Evolutionary conservation across 2,329 filamentous ascomycete species (phyloP), one percentile per base, ranked within the genome.

Genomic region (Fusarium pseudocircinatum): DNA sequence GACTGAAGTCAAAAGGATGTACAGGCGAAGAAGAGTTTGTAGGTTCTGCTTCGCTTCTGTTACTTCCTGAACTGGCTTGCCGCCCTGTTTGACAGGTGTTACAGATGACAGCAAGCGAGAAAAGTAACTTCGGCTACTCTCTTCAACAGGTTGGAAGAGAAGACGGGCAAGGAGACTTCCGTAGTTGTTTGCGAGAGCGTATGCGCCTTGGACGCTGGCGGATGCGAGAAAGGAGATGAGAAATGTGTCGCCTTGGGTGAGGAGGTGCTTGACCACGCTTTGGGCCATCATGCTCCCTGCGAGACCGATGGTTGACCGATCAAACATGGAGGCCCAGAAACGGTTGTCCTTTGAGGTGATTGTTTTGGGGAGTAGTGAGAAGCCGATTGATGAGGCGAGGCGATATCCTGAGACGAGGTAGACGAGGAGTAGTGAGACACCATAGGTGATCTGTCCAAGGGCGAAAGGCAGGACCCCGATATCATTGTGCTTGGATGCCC

Each of bases 221-320:
- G 91, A 91, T 12, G 95, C 92, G 64, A 98, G 87, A 18, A 91
- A 84, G 22, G 93, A 92, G 72, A 99, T 92, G 56, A 98, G 90
- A 75, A 98, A 89, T 4, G 95, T 94, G 83, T 99, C 96, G 67
- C 96, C 96, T 83, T 98, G 95, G 0, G 96, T 98, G 59, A 99
- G 89, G 59, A 98, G 81, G 80, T 98, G 96, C 82, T 99, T 99
- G 78, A 98, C 90, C 26, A 94, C 83, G 40, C 94, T 95, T 83
- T 99, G 96, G 12, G 95, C 85, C 83, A 95, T 96, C 81, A 98
- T 89, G 78, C 92, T 97, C n/a, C 88, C 87, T 8, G 93, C 93
- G 7, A 98, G 88, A 22, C 88, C 88, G 34, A 96, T 84, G 4
- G 97, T 90, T 4, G 91, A 88, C 16, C 84, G 84, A 67, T 94